These are phyloP conservation scores for Colletotrichum sp. DNA, from an alignment of 2,329 filamentous ascomycete species.

Conservation along the genomic window DNA sequence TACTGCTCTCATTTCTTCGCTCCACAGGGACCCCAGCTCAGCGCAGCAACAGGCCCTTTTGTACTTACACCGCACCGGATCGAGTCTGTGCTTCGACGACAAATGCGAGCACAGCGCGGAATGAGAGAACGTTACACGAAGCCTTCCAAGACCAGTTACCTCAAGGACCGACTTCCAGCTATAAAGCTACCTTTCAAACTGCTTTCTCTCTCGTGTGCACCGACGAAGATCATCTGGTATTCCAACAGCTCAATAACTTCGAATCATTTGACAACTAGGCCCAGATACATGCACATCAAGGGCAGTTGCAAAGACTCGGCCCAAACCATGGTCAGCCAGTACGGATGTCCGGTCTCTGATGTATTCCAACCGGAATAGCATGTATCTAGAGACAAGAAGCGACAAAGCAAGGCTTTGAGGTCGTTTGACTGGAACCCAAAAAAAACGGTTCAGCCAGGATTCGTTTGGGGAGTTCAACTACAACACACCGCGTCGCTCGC, in stretches of 20 bases:
- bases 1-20: too few relatives aligned
- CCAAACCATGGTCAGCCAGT: fast-evolving
- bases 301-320: neutral
- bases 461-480: neutral
- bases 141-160: fast-evolving
- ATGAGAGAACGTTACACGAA: too few relatives aligned
- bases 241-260: too few relatives aligned
- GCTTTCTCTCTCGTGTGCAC: neutral
- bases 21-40: too few relatives aligned
- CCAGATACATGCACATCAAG: neutral
- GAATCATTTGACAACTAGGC: neutral
- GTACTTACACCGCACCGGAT: too few relatives aligned
- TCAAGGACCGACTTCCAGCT: neutral
- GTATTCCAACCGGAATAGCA: fast-evolving
- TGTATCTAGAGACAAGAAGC: fast-evolving
- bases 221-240: too few relatives aligned
- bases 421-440: neutral
- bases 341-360: fast-evolving
- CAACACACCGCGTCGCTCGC: too few relatives aligned
- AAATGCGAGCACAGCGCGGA: too few relatives aligned
- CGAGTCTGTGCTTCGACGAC: too few relatives aligned
- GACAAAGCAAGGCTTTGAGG: fast-evolving
- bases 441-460: neutral
- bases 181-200: neutral
- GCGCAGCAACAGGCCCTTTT: too few relatives aligned